Base-by-base conservation (phyloP, 2,329 filamentous ascomycete species). In the Trichoderma sp. region DNA sequence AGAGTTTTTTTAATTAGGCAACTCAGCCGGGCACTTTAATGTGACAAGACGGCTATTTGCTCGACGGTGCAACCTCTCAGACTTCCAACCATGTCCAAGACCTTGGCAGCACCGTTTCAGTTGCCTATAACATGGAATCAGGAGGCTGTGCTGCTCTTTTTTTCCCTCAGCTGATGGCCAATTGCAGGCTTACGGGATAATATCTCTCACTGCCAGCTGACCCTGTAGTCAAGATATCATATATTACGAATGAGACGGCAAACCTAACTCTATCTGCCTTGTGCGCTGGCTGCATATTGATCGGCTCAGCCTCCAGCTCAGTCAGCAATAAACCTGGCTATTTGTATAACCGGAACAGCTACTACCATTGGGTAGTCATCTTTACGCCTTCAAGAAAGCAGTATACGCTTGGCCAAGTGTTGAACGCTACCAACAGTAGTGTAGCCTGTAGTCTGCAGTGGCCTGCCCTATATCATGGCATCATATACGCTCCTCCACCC, bases 41-140 rank as follows among this genome's bases (percentile, higher is more conserved):
- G n/a, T 27, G 62, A 56, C 62, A 56, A 56, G 35, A 21, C 49
- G 62, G 62, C 49, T 65, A 65, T 65, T 21, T 65, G 62, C 52
- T 24, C 14, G 27, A 29, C 24, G 10, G 24, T 43, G 27, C 49
- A 33, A 43, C 61, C 24, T 43, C 61, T 8, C 27, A 31, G 14
- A 16, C 5, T 11, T 13, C 37, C 31, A 63, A 40, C 47, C 60
- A 35, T 29, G 21, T 40, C 61, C 61, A 64, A 64, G 61, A 14
- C 21, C 47, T 63, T 64, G 33, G 61, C 61, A 64, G 5, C 37
- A 55, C 37, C 14, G n/a, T 21, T 14, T 37, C 61, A 53, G 13
- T 4, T 33, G 33, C 4, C 37, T 33, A 21, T 29, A 24, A 21
- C 16, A 11, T 29, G 31, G 21, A 49, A 40, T 64, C 21, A 16